Evolutionary conservation across 768 basidiomycete genomes (phyloP).

Genomic region (Hysterangium stoloniferum): DNA sequence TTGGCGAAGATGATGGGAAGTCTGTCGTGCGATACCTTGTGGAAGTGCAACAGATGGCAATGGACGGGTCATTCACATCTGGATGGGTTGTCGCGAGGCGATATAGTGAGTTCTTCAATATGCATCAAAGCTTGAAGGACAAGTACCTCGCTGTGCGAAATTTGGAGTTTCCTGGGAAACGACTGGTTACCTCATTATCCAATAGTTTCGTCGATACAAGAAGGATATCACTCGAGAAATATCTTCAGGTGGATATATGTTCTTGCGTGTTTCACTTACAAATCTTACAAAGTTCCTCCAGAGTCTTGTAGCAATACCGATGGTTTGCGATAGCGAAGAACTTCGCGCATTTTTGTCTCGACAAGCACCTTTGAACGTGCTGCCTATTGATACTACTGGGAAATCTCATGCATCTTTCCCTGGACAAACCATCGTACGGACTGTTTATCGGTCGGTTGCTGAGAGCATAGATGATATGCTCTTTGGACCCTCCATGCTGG

Average conservation of each 20-base stretch:
- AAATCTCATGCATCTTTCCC: constrained; percentile 47
- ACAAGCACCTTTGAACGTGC: constrained; percentile 72
- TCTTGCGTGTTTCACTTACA: constrained; percentile 3
- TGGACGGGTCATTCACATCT: constrained; percentile 68
- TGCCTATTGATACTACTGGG: constrained; percentile 29
- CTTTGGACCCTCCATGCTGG: constrained; percentile 92
- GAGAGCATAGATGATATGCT: constrained; percentile 97
- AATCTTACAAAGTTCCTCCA: constrained; percentile 23
- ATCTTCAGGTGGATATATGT: constrained; percentile 64
- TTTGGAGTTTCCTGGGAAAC: constrained; percentile 89
- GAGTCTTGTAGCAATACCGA: constrained; percentile 65
- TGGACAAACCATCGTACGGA: constrained; percentile 71
- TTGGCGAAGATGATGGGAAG: constrained; percentile 79
- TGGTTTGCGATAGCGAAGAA: constrained; percentile 76
- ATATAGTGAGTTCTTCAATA: constrained; percentile 90
- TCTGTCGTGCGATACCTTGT: constrained; percentile 88
- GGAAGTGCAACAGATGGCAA: constrained; percentile 83
- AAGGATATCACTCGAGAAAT: constrained; percentile 74
- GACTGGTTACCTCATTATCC: constrained; percentile 82
- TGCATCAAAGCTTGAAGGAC: constrained; percentile 83
- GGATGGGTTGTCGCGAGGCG: constrained; percentile 92
- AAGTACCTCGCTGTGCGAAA: constrained; percentile 55
- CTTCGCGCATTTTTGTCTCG: constrained; percentile 81
- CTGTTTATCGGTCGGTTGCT: constrained; percentile 85
- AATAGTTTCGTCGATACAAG: constrained; percentile 83